Conservation (phyloP, 2,329 filamentous ascomycete species). For the Aaosphaeria arxii region DNA sequence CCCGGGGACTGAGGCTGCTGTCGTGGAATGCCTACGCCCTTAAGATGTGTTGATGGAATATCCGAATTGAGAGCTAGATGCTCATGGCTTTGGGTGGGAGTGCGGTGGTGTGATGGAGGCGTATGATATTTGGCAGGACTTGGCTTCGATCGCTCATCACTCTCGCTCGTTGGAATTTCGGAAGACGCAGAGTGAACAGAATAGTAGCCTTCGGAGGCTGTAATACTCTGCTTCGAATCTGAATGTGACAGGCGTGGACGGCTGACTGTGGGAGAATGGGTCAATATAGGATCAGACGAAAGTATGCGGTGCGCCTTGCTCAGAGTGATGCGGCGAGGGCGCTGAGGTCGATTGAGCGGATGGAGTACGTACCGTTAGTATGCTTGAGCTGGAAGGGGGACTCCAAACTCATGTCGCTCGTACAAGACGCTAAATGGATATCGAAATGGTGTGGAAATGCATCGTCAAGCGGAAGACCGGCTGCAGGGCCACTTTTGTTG, state of each 20-base stretch:
- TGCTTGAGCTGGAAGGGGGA: constrained; percentile 39
- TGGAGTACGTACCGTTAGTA: constrained; percentile 35
- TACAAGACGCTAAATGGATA: constrained; percentile 21
- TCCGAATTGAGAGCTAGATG: constrained; percentile 25
- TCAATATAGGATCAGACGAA: background rate
- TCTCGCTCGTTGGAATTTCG: constrained; percentile 36
- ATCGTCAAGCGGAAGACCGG: constrained; percentile 15
- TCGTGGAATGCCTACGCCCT: constrained; percentile 30
- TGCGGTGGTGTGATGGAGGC: constrained; percentile 31
- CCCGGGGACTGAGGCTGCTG: constrained; percentile 16
- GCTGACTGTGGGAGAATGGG: constrained; percentile 26
- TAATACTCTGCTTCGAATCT: constrained; percentile 45
- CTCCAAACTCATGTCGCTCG: constrained; percentile 37
- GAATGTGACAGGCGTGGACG: constrained; percentile 39
- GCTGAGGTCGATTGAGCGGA: constrained; percentile 1
- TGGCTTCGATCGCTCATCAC: constrained; percentile 28
- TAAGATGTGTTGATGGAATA: constrained; percentile 29
- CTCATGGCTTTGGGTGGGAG: constrained; percentile 37
- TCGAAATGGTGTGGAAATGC: constrained; percentile 25
- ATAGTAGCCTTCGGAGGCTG: constrained; percentile 51
- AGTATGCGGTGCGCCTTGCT: no score
- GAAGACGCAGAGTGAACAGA: constrained; percentile 33
- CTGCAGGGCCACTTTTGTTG: constrained; percentile 17
- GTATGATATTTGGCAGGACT: constrained; percentile 23
- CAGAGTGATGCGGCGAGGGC: no score